These are phyloP conservation scores for Candolleomyces eurysporus DNA, from an alignment of 768 basidiomycete species.

Conservation along the genomic window DNA sequence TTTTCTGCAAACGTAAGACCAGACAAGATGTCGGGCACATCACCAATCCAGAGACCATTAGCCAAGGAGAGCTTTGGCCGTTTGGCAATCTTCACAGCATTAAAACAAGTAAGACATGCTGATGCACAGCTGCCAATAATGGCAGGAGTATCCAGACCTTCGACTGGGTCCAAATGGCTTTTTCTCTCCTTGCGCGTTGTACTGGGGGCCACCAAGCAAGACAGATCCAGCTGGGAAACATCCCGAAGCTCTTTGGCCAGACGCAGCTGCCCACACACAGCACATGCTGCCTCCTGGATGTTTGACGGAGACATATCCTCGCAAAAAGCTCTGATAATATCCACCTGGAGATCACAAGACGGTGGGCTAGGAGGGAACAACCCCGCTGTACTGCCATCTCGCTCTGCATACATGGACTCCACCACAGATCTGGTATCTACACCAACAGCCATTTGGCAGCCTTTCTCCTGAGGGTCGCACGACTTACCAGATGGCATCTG, in stretches of 20 bases:
- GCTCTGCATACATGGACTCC: too few relatives aligned
- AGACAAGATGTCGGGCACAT: background rate
- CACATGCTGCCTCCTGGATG: too few relatives aligned
- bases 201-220: background rate
- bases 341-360: too few relatives aligned
- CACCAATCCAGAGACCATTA: background rate
- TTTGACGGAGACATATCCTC: too few relatives aligned
- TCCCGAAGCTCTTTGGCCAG: background rate
- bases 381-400: too few relatives aligned
- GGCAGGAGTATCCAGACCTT: background rate
- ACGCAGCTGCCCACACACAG: background rate
- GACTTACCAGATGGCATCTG: too few relatives aligned
- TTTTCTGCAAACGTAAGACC: background rate
- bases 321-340: too few relatives aligned
- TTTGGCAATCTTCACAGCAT: background rate
- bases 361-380: too few relatives aligned
- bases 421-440: too few relatives aligned
- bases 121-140: background rate
- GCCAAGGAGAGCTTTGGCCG: background rate
- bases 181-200: background rate
- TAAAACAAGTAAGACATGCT: background rate
- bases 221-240: background rate
- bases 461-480: too few relatives aligned
- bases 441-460: too few relatives aligned
- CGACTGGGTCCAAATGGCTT: background rate